Base-by-base conservation (phyloP, 768 basidiomycete species). In the Crucibulum laeve region DNA sequence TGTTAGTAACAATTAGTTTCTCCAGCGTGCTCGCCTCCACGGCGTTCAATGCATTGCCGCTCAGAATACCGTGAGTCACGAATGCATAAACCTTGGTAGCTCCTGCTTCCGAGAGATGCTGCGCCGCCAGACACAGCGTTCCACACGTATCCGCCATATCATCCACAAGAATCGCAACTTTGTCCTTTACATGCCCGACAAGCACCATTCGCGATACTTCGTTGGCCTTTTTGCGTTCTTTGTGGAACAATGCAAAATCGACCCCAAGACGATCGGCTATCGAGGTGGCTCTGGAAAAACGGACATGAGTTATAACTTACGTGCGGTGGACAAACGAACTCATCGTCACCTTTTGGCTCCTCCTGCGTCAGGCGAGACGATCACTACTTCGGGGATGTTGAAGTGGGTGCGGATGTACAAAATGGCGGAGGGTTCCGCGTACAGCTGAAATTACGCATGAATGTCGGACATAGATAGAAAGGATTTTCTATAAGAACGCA, bases 71-170 rank as follows among this genome's bases (percentile, higher is more conserved):
- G 60, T 99, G 96, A 28, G 93, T 95, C 49, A 99, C 94, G 61
- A 99, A 82, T 46, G 88, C 96, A 61, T 84, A 87, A 52, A 94
- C 84, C 63, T 82, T 82, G 33, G 72, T 60, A 7, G 92, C 94
- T 2, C 95, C 95, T 5, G 90, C 91, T 53, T 96, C 91, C 24
- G 83, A 70, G 44, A 99, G 75, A 50, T 96, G 91, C 51, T 79
- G 74, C 5, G 95, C 91, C 1, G 96, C 96, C 43, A 97, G 76
- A 53, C 87, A 85, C 48, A 99, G 78, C 46, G 96, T 99, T 42
- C 91, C 91, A 55, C 91, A 95, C 33, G 92, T 95, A 64, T 95
- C 91, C 23, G 92, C 91, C 92, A 99, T 97, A 71, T 99, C 96
- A 71, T 98, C 96, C 35, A 98, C 88, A 22, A 99, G 73, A 45